Evolutionary conservation across 2,329 filamentous ascomycete species (phyloP).

Genomic region (Colletotrichum orbiculare): DNA sequence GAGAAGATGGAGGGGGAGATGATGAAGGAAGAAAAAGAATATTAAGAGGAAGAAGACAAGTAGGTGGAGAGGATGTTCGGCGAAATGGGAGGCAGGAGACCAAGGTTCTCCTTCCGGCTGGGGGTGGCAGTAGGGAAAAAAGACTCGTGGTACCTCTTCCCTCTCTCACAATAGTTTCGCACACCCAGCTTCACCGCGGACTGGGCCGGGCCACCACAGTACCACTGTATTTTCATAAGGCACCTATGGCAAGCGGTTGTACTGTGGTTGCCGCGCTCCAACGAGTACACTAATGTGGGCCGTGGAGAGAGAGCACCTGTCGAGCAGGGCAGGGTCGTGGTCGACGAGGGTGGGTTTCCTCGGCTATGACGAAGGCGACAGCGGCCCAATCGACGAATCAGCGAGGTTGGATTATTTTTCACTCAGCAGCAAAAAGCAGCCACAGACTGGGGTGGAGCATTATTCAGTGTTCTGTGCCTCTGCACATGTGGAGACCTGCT

Average conservation of each 20-base stretch:
- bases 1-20: constrained; percentile 39
- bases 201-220: too few species aligned
- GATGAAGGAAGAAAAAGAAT: constrained; percentile 44
- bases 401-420: constrained; percentile 35
- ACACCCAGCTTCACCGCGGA: background rate
- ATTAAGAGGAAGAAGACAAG: constrained; percentile 31
- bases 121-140: constrained; percentile 33
- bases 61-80: constrained; percentile 44
- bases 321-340: constrained; percentile 6
- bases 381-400: constrained; percentile 38
- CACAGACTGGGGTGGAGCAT: constrained; percentile 18
- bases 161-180: constrained; percentile 14
- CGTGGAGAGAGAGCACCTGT: constrained; percentile 17
- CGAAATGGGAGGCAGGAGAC: constrained; percentile 34
- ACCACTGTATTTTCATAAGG: background rate
- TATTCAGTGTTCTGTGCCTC: constrained; percentile 10
- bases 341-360: constrained; percentile 29
- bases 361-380: constrained; percentile 39
- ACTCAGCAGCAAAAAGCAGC: constrained; percentile 33
- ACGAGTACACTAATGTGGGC: constrained; percentile 7
- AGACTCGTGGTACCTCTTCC: constrained; percentile 12
- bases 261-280: constrained; percentile 30
- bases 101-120: constrained; percentile 21
- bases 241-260: constrained; percentile 6
- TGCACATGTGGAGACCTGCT: background rate